These are phyloP conservation scores for Fusarium sp. DNA, from an alignment of 2,329 filamentous ascomycete species.

Conservation along the genomic window DNA sequence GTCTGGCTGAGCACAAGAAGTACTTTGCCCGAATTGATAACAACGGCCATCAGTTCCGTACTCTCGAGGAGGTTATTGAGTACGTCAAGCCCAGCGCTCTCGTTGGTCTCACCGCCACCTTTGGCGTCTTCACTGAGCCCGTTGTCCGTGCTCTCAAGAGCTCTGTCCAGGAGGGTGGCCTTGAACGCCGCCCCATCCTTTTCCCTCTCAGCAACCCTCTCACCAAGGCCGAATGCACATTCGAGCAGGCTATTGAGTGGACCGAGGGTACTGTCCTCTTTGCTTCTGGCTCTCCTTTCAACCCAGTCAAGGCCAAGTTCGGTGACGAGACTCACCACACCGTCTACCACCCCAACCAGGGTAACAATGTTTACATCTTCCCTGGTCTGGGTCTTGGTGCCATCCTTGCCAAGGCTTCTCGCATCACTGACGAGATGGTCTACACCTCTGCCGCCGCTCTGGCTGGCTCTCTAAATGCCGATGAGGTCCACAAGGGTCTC, in stretches of 20 bases:
- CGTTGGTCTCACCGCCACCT: conserved; percentile 93
- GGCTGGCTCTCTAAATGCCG: conserved; percentile 79
- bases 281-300: conserved; percentile 94
- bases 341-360: conserved; percentile 83
- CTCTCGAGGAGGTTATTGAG: conserved; percentile 90
- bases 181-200: conserved; percentile 86
- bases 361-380: conserved; percentile 94
- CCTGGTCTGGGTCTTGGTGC: conserved; percentile 94
- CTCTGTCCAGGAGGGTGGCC: conserved; percentile 71
- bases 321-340: conserved; percentile 65
- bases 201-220: conserved; percentile 98
- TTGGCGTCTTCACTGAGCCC: conserved; percentile 91
- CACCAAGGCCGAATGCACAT: conserved; percentile 97
- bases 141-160: conserved; percentile 79
- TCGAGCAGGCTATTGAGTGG: conserved; percentile 90
- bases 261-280: conserved; percentile 94
- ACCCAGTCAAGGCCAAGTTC: conserved; percentile 74
- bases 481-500: conserved; percentile 85
- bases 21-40: conserved; percentile 76
- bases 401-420: conserved; percentile 88
- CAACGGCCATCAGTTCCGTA: conserved; percentile 77
- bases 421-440: conserved; percentile 95
- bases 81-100: conserved; percentile 95
- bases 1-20: conserved; percentile 89
- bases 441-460: conserved; percentile 91